Conservation (phyloP, 2,329 filamentous ascomycete genomes). For the Paracamarosporium sp. region DNA sequence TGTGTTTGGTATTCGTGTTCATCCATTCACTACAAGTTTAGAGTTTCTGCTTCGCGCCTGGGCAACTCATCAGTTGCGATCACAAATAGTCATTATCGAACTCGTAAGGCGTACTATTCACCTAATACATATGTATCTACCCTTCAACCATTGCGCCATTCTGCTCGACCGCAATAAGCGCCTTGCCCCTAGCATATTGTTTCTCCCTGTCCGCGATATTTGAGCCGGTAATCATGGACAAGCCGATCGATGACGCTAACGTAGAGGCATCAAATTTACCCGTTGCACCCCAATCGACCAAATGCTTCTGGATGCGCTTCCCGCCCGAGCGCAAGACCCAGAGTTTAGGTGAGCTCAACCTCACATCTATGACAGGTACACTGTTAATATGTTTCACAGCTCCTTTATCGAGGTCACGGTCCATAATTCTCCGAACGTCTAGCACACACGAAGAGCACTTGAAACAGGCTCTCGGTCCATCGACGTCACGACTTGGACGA, state of each 20-base stretch:
- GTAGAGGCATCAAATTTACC: neutral
- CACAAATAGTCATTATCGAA: neutral
- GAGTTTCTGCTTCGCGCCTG: neutral
- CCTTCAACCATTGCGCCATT: neutral
- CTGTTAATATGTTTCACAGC: neutral
- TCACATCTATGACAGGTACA: neutral
- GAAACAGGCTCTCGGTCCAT: neutral
- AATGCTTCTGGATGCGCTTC: neutral
- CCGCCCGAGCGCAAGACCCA: neutral
- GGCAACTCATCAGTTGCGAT: neutral
- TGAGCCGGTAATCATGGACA: too few relatives aligned
- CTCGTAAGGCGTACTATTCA: neutral
- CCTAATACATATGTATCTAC: neutral
- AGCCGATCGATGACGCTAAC: neutral
- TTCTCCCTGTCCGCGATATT: slow-evolving; percentile 10
- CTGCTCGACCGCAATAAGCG: neutral
- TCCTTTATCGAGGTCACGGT: slow-evolving; percentile 14
- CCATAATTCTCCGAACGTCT: neutral
- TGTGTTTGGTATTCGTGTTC: neutral
- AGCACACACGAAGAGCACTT: slow-evolving; percentile 14
- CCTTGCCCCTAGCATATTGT: neutral
- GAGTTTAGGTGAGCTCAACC: neutral
- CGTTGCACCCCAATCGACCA: neutral
- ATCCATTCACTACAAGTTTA: neutral
- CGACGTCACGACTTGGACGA: slow-evolving; percentile 2